Evolutionary conservation across 805 yeast genomes (phyloP).

Genomic region (Starmera quercuum): DNA sequence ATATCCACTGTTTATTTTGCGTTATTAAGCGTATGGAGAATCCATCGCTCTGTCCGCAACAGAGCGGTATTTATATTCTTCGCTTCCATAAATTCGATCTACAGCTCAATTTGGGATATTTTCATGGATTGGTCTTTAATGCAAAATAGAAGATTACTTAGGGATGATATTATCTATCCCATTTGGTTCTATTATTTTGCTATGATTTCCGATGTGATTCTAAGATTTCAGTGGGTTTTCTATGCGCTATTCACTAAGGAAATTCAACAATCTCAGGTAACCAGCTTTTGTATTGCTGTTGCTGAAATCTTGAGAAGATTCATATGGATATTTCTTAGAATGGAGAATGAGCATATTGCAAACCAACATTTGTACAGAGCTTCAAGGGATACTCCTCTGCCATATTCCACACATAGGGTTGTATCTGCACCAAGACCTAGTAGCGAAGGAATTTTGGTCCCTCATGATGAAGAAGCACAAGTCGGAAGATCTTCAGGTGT

Average conservation of each 20-base stretch:
- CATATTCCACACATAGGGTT: slow-evolving; percentile 46
- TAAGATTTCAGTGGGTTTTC: slow-evolving; percentile 89
- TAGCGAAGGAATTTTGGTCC: background rate
- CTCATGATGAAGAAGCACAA: slow-evolving; percentile 5
- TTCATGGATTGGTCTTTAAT: slow-evolving; percentile 94
- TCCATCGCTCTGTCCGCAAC: slow-evolving; percentile 29
- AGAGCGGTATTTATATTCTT: slow-evolving; percentile 61
- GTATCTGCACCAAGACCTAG: slow-evolving; percentile 13
- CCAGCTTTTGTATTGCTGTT: slow-evolving; percentile 75
- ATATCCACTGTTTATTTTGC: slow-evolving; percentile 62
- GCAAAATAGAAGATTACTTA: slow-evolving; percentile 54
- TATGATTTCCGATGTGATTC: slow-evolving; percentile 60
- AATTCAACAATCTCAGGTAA: slow-evolving; percentile 80
- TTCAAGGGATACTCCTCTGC: slow-evolving; percentile 78
- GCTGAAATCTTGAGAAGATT: slow-evolving; percentile 81
- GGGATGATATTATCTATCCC: slow-evolving; percentile 68
- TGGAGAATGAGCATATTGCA: slow-evolving; percentile 94
- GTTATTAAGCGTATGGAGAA: slow-evolving; percentile 71
- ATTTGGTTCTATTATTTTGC: slow-evolving; percentile 61
- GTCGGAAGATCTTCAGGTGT: slow-evolving; percentile 1
- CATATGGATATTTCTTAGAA: slow-evolving; percentile 85
- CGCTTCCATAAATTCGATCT: slow-evolving; percentile 66
- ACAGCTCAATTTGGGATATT: slow-evolving; percentile 78
- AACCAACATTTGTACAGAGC: slow-evolving; percentile 84
- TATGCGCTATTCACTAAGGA: slow-evolving; percentile 72